These are phyloP conservation scores for Mentha longifolia DNA, from an alignment of 257 asterid genomes.

Conservation along the genomic window DNA sequence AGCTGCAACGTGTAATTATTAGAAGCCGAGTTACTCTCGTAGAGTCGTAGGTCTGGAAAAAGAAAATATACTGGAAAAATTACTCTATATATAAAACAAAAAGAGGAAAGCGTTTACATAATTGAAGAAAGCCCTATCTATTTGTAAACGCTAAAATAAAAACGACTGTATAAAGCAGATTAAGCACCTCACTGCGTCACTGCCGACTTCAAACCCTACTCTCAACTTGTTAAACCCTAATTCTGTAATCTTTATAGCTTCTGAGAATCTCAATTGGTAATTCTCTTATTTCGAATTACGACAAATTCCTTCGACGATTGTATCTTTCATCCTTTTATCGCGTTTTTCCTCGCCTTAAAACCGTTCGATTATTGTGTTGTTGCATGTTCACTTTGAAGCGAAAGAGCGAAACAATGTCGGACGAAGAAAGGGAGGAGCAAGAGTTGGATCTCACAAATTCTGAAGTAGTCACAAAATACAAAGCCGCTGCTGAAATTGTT, in stretches of 20 bases:
- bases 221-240: constrained; percentile 38
- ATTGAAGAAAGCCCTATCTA: constrained; percentile 31
- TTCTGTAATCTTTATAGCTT: not conserved
- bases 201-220: constrained; percentile 43
- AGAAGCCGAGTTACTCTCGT: too few relatives aligned
- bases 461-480: constrained; percentile 94
- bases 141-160: constrained; percentile 13
- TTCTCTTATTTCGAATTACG: constrained; percentile 2
- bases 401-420: constrained; percentile 66
- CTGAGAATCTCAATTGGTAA: constrained; percentile 36
- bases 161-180: constrained; percentile 32
- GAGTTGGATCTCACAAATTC: constrained; percentile 90
- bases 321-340: not conserved
- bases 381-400: constrained; percentile 34
- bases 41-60: too few relatives aligned
- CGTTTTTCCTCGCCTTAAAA: constrained; percentile 1
- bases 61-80: too few relatives aligned
- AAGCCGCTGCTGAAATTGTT: constrained; percentile 88
- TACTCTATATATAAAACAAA: not conserved
- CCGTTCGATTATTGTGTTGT: constrained; percentile 10
- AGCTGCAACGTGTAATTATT: too few relatives aligned
- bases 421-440: constrained; percentile 90
- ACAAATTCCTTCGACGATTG: not conserved
- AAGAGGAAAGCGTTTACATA: not conserved
- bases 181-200: constrained; percentile 23